These are phyloP conservation scores for Pyrenochaeta sp. DNA, from an alignment of 2,329 filamentous ascomycete species.

Conservation along the genomic window DNA sequence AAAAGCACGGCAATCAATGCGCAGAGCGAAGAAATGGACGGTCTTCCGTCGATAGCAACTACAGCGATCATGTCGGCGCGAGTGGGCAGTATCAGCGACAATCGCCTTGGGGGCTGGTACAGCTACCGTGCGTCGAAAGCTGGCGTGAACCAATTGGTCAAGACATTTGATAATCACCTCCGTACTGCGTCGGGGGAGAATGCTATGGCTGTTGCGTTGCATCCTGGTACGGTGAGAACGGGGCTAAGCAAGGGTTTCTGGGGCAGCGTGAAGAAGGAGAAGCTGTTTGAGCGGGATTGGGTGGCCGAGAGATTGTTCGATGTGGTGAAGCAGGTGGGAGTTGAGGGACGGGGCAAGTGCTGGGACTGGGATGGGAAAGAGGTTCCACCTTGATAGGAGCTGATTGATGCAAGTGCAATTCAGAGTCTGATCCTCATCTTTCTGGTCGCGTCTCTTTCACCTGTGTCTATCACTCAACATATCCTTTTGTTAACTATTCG, in stretches of 20 bases:
- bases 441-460: too few relatives aligned
- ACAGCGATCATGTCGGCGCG: conserved; percentile 81
- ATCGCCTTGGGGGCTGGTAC: conserved; percentile 80
- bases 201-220: conserved; percentile 73
- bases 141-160: conserved; percentile 73
- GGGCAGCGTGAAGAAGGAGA: conserved; percentile 65
- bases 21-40: conserved; percentile 23
- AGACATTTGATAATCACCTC: conserved; percentile 75
- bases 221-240: conserved; percentile 83
- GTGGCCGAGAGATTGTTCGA: conserved; percentile 70
- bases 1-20: conserved; percentile 43
- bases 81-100: conserved; percentile 77
- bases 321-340: conserved; percentile 72
- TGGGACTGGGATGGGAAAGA: conserved; percentile 52
- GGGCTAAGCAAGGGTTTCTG: conserved; percentile 76
- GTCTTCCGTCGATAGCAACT: conserved; percentile 62
- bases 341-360: conserved; percentile 46
- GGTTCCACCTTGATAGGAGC: conserved; percentile 39
- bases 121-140: conserved; percentile 80
- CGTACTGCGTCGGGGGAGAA: conserved; percentile 63
- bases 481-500: too few relatives aligned
- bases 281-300: conserved; percentile 72
- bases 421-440: neutral
- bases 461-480: neutral
- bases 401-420: neutral